These are phyloP conservation scores for Rhodamnia rubescens DNA, from an alignment of 345 rosid species.

Conservation along the genomic window DNA sequence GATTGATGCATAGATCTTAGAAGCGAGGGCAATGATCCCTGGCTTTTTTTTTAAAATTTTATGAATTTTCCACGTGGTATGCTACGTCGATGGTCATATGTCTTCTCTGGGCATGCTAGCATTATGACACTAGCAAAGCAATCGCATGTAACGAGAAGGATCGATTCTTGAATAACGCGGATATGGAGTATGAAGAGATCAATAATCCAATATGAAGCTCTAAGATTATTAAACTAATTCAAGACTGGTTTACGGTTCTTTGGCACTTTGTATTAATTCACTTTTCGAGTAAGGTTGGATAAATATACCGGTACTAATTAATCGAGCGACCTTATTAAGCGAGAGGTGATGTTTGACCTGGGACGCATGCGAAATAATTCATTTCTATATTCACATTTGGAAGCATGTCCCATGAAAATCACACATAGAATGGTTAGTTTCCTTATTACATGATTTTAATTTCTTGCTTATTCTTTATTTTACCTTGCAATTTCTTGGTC, in stretches of 20 bases:
- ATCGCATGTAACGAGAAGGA: not conserved
- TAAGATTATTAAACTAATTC: not conserved
- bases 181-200: not conserved
- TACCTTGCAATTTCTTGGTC: not conserved
- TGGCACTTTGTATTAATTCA: too few species aligned
- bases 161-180: too few species aligned
- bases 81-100: not conserved
- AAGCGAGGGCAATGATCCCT: not conserved
- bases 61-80: not conserved
- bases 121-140: not conserved
- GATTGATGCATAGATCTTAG: not conserved
- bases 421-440: not conserved
- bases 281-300: not conserved
- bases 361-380: not conserved
- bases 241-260: too few species aligned
- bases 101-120: too few species aligned
- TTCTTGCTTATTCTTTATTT: not conserved
- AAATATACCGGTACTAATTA: rapidly evolving
- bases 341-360: rapidly evolving
- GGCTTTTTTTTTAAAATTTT: not conserved
- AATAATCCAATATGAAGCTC: not conserved
- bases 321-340: not conserved
- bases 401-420: too few species aligned
- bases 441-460: not conserved
- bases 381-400: too few species aligned